Evolutionary conservation across 768 basidiomycete genomes (phyloP).

Genomic region (Dioszegia hungarica): DNA sequence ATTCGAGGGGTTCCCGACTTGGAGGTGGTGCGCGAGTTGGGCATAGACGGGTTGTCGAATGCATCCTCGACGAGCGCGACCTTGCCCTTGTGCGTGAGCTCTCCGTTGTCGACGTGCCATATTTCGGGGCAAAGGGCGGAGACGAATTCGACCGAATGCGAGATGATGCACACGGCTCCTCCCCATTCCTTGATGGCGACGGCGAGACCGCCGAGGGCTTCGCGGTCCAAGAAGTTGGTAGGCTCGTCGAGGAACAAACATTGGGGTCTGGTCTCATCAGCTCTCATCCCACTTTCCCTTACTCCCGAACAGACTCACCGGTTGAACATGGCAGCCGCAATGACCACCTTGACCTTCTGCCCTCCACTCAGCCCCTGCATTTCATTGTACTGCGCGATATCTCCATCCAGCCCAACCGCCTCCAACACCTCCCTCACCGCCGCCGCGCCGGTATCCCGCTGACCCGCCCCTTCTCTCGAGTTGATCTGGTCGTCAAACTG

Average conservation of each 20-base stretch:
- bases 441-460: slow-evolving; percentile 74
- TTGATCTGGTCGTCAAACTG: slow-evolving; percentile 97
- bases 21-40: slow-evolving; percentile 68
- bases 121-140: slow-evolving; percentile 66
- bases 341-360: slow-evolving; percentile 83
- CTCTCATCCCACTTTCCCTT: slow-evolving; percentile 13
- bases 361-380: slow-evolving; percentile 91
- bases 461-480: slow-evolving; percentile 88
- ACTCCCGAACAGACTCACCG: slow-evolving; percentile 52
- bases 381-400: slow-evolving; percentile 98
- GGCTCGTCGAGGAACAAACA: slow-evolving; percentile 67
- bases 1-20: slow-evolving; percentile 62
- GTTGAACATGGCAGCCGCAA: slow-evolving; percentile 90
- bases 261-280: slow-evolving; percentile 21
- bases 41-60: slow-evolving; percentile 65
- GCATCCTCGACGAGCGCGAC: slow-evolving; percentile 76
- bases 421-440: slow-evolving; percentile 87
- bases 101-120: slow-evolving; percentile 85
- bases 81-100: slow-evolving; percentile 83
- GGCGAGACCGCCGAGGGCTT: slow-evolving; percentile 84
- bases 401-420: slow-evolving; percentile 91
- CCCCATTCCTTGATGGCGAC: slow-evolving; percentile 93
- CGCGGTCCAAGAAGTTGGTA: slow-evolving; percentile 95
- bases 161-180: slow-evolving; percentile 73
- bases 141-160: slow-evolving; percentile 64